Base-by-base conservation (phyloP, 768 basidiomycete species). In the Termitomyces sp. region DNA sequence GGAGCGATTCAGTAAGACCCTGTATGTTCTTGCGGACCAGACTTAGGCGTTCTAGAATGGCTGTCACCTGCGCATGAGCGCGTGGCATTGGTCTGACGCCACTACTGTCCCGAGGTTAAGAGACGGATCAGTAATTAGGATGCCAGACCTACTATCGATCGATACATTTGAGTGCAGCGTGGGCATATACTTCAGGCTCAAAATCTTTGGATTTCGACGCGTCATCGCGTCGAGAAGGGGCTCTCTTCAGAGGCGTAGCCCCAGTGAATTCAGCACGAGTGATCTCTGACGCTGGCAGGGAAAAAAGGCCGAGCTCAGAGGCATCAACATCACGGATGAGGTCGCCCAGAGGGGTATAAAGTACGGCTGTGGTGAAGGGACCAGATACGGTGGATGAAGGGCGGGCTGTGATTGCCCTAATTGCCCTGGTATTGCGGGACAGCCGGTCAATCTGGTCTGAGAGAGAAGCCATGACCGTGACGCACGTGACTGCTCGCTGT, bases 241-340 rank as follows among this genome's bases (percentile, higher is more conserved):
- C 74, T 58, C 78, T 82, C 54, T 80, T 77, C 44, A 90, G 78
- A 13, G 89, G 90, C 0, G 90, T 91, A 2, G 90, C 87, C 6
- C 85, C 86, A 48, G 79, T 74, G 65, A 91, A 88, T 59, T 84
- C 81, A 22, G 81, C 81, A 55, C 90, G 87, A 13, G 81, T 74
- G 37, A 92, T 76, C 65, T 84, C 74, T 9, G 72, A 65, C 30
- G 69, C 63, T 46, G 70, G 74, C 54, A 91, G 78, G 7, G 79
- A 84, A 72, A 92, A 91, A 27, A 93, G 82, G 39, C 90, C 90
- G 30, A 91, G 79, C 67, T 93, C 91, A 6, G 89, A 84, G 9
- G 86, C 76, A 63, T 92, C 89, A 60, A 87, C 77, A 65, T 92
- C 91, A 66, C 91, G 88, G 60, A 91, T 89, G 61, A 92, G 83